Base-by-base conservation (phyloP, 2,329 filamentous ascomycete genomes). In the Colletotrichum euphorbiae region DNA sequence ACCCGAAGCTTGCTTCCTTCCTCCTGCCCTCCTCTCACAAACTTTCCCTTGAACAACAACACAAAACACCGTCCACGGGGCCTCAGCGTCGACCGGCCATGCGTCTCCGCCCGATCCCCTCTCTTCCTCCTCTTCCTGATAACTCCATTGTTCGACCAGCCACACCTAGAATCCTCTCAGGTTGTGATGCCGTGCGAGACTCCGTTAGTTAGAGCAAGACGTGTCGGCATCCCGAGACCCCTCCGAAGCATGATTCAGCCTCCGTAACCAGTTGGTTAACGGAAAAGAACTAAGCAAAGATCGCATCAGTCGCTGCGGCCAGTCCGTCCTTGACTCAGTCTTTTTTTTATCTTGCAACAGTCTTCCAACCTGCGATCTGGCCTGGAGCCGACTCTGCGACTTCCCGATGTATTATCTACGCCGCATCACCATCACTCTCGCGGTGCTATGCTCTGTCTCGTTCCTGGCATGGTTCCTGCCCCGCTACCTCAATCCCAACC, bases 401-500 rank as follows among this genome's bases (percentile, higher is more conserved):
- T 46, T 51, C 38, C 69, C 69, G n/a, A 85, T 86, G 83, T 81
- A 80, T 71, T 81, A 82, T 76, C 69, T 87, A 57, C 84, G 83
- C 33, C 82, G 82, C 57, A 73, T 82, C 70, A 76, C 78, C 64
- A 76, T 83, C 55, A 73, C 79, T 58, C 65, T 77, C 70, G 72
- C 78, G 71, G 72, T 83, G 70, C 71, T 86, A 71, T 70, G 82
- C 69, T 62, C 81, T 50, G 63, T 88, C 72, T 78, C 85, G 67
- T 81, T 89, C 71, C 68, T 82, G 55, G 78, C 85, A 54, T 84
- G 82, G 75, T 77, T 83, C 33, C 74, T 91, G 6, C 84, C 88
- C 50, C 81, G 82, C 60, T 77, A 84, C 48, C 83, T 91, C 69
- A 87, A 91, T 67, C 91, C 91, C 2, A 86, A 86, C n/a, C 84